Conservation (phyloP, 441 rosid genomes). For the Biscutella laevigata region DNA sequence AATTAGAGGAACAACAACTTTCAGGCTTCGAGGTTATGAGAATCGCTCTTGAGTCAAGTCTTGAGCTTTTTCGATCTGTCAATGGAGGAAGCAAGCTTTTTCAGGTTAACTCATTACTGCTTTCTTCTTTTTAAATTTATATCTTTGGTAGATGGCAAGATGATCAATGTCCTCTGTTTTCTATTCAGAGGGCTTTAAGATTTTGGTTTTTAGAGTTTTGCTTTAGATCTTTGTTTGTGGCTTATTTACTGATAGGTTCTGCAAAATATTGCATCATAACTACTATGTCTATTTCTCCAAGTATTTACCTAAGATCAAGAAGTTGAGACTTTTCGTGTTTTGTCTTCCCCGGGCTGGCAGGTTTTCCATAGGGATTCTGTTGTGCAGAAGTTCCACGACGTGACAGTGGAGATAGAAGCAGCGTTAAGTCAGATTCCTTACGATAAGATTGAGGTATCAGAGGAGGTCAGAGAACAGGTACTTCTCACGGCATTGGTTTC, state of each 20-base stretch:
- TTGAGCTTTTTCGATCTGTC: conserved; percentile 47
- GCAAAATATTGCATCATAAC: not conserved
- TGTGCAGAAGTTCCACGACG: conserved; percentile 36
- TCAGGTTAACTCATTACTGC: conserved; percentile 36
- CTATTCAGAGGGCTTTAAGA: conserved; percentile 5
- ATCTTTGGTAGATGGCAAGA: conserved; percentile 21
- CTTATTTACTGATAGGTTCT: too few relatives aligned
- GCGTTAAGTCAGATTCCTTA: conserved; percentile 61
- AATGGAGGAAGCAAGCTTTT: conserved; percentile 71
- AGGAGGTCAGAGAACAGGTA: conserved; percentile 91
- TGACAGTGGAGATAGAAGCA: conserved; percentile 56
- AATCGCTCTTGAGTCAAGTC: conserved; percentile 49
- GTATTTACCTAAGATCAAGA: not conserved
- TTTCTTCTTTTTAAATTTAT: not conserved
- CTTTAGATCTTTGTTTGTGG: not conserved
- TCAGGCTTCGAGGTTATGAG: conserved; percentile 44
- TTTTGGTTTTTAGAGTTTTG: conserved; percentile 15
- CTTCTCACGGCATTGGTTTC: not conserved
- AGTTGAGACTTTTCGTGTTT: not conserved
- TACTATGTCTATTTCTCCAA: not conserved
- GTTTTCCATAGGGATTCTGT: conserved; percentile 42
- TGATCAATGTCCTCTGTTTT: conserved; percentile 10
- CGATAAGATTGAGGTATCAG: conserved; percentile 49
- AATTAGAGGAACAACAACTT: conserved; percentile 34
- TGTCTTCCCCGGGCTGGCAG: conserved; percentile 29